Evolutionary conservation across 208 protist species (phyloP), one percentile per base, ranked within the genome.

Genomic region (Herpetomonas samuelpessoai): DNA sequence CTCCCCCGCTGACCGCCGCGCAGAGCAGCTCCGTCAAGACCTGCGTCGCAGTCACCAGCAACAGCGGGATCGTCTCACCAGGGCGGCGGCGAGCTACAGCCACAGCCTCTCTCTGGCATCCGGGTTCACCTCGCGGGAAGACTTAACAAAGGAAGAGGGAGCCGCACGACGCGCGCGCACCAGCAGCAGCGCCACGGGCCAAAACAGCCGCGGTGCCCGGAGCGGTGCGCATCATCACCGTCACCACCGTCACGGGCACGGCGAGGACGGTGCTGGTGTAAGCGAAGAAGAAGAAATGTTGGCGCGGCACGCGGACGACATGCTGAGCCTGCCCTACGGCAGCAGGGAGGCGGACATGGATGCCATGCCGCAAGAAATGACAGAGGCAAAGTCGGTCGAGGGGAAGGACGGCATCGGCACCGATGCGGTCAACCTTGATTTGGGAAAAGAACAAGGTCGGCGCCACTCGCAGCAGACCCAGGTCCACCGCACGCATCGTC

Each of bases 11-110:
- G 47, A 49, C 14, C 38, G 29, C 24, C 67, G 61, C 6, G 65
- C 57, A 2, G 47, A 77, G 27, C 54, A 45, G 0, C 62, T 77
- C 19, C 71, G 71, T 1, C 57, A 62, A 19, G 39, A 77, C 27
- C 24, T 77, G 2, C 65, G 62, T 54, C 65, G 61, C 12, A 41
- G 52, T 24, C 64, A 56, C 22, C 71, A 61, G 35, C 35, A 41
- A 14, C 35, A 41, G 35, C 6, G 35, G 35, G 9, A 18, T 14
- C 35, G 35, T 41, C 35, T 6, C 35, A 30, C 7, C 38, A 61
- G 18, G 51, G 38, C 19, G 35, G 38, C 30, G 35, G 53, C 21
- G 51, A 35, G 35, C 35, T 41, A 41, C 14, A 19, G 44, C 7
- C 35, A 41, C 16, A 22, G 44, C 16, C 16, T 22, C 10, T 22